Evolutionary conservation across 2,329 filamentous ascomycete species (phyloP), one percentile per base, ranked within the genome.

Genomic region (Scedosporium apiospermum): DNA sequence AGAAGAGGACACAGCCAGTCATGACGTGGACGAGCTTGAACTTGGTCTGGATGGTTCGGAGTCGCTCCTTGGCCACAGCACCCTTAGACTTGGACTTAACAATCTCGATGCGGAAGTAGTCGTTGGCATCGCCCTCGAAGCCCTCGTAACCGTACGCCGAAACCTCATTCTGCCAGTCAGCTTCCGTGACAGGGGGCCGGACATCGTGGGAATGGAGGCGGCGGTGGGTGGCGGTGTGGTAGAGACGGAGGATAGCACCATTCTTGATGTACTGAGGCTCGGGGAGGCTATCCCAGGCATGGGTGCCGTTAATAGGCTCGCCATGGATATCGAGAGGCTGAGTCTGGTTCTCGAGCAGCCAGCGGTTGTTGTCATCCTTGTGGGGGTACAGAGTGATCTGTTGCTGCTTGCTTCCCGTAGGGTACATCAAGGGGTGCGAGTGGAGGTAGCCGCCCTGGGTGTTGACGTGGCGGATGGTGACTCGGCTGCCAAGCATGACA

Each of bases 301-400:
- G 77, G 1, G 91, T 90, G 53, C 93, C 93, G 68, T 89, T 88
- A 66, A 96, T 88, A 57, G 87, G 83, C 65, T 90, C 82, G 61
- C 91, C 92, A 67, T 91, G 84, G 62, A 84, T 78, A 63, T 87
- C 88, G 18, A 95, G 80, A 9, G 95, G 95, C 71, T 97, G 91
- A 7, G 95, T 99, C 77, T 96, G 90, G 75, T 99, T 99, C 80
- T 99, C 95, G 63, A 98, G 73, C 42, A 97, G 77, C 86, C 91
- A 99, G 63, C 96, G 69, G 73, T 99, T 99, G 83, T 99, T 99
- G 73, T 96, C 91, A 70, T 99, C 95, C 82, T 98, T 98, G 83
- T 99, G 95, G 6, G 95, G 95, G 71, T 99, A 99, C 3, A 99
- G 85, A 1, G 95, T 99, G 69, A 99, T 91, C 74, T 99, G 95